Evolutionary conservation across 176 grass and related monocot species (phyloP), one percentile per base, ranked within the genome.

Genomic region (Oryza nivara): DNA sequence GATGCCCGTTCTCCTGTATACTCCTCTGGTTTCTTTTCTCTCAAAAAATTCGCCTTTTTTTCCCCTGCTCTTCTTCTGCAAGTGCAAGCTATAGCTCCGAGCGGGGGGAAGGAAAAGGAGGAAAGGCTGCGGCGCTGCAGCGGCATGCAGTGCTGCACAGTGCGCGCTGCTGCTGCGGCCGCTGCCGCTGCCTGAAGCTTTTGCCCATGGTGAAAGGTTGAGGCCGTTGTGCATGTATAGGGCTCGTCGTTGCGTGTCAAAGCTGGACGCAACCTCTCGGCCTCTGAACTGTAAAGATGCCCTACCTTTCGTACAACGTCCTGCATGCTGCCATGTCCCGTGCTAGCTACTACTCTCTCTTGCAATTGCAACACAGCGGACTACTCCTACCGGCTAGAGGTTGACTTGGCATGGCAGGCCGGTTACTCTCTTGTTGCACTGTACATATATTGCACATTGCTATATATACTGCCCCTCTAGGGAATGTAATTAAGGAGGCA

Each of bases 61-160:
- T 9, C 32, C 5, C 11, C 63, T 32, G 28, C 51, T 36, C 51
- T 22, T 63, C 51, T 22, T 63, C n/a, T 63, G 58, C 58, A 6
- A 63, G n/a, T 63, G n/a, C 58, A 6, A 63, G 58, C 58, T 20
- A 43, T 63, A 63, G 58, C 58, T 20, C 56, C 54, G 38, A 34
- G 67, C 30, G 30, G 73, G 67, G 73, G 43, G 66, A 45, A 81
- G 67, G 70, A 38, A 40, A 12, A 44, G 25, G 17, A 48, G 77
- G 76, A 76, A 91, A 91, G 76, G 79, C 89, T 80, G 77, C 71
- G 40, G 65, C 80, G 35, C 86, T 84, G 79, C 84, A 36, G 74
- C 4, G 11, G 80, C 85, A 44, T 44, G 69, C 89, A 86, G 79
- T 22, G 58, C n/a, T 63, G 70, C 89, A 75, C 84, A 82, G 79